Evolutionary conservation across 129 eudicot species (phyloP).

Genomic region (Tagetes patula): DNA sequence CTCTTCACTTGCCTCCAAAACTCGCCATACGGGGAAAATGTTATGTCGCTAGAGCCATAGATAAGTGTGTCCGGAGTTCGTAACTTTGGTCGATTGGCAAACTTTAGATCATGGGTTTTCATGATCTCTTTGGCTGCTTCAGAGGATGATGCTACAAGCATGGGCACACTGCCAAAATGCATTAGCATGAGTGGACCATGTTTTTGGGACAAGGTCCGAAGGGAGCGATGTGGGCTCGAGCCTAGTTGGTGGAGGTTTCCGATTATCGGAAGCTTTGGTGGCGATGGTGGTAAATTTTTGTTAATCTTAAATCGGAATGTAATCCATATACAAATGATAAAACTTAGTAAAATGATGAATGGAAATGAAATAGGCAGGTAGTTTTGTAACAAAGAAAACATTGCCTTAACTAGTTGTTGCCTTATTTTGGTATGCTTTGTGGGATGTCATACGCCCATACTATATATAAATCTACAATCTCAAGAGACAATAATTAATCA

Average conservation of each 20-base stretch:
- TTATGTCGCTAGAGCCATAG: constrained; percentile 37
- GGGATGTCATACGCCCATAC: not conserved
- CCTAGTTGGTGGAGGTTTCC: constrained; percentile 59
- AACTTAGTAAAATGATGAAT: not conserved
- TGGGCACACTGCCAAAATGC: constrained; percentile 43
- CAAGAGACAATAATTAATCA: no score
- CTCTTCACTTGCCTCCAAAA: constrained; percentile 53
- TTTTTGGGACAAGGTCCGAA: constrained; percentile 31
- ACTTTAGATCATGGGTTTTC: constrained; percentile 48
- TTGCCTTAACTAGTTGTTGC: not conserved
- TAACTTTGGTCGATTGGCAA: constrained; percentile 37
- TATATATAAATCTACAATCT: no score
- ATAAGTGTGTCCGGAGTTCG: constrained; percentile 16
- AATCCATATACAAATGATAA: constrained; percentile 23
- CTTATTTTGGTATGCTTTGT: not conserved
- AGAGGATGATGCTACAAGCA: constrained; percentile 41
- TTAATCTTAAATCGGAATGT: not conserved
- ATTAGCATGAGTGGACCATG: constrained; percentile 50
- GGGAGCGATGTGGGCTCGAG: constrained; percentile 38
- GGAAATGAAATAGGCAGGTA: not conserved
- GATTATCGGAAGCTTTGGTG: constrained; percentile 48
- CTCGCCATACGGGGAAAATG: constrained; percentile 43
- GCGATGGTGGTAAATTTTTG: constrained; percentile 47
- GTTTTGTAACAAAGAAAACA: constrained; percentile 17
- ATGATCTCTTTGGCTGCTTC: constrained; percentile 42